Evolutionary conservation across 140 eudicot genomes (phyloP), one percentile per base, ranked within the genome.

Genomic region (Bidens hawaiensis): DNA sequence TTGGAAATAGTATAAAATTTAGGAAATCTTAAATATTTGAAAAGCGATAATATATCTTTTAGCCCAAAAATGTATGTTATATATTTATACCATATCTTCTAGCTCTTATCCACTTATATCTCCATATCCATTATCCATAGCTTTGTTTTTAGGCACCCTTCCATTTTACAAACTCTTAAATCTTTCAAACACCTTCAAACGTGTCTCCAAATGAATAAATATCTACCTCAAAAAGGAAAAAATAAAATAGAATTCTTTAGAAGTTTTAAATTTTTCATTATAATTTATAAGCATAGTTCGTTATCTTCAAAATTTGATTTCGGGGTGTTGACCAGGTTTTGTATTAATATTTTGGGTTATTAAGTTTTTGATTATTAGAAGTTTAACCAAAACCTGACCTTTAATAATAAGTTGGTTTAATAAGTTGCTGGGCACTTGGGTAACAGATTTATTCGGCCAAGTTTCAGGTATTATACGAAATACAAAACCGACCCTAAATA

Each of bases 121-220:
- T 66, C 10, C 18, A 66, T 30, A 30, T 30, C 36, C 36, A 30
- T 30, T 66, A 67, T 67, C 64, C 72, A 52, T 34, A 40, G 6
- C 12, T 67, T 67, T 67, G 72, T 41, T 67, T 67, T 23, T 31
- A 17, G 72, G 72, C 53, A 67, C 64, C 23, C 63, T 30, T 53
- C 53, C 72, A 12, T 52, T 11, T 21, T 67, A 53, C 55, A 24
- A 52, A 67, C 64, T 24, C 46, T 38, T 41, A 38, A n/a, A 42
- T 36, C 64, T 53, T 38, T 27, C 54, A 67, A 67, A 53, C 54
- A 38, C 72, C 72, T 67, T 40, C 40, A 21, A 51, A 66, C 17
- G 27, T 54, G 40, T 67, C 64, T 67, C 62, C 34, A 67, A 24
- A 59, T 47, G 69, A 67, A 53, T 2, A 67, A 52, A 67, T 67